phyloP scores from a whole-genome alignment of 163 green algal genomes.

The Chloromonas sp. region DNA sequence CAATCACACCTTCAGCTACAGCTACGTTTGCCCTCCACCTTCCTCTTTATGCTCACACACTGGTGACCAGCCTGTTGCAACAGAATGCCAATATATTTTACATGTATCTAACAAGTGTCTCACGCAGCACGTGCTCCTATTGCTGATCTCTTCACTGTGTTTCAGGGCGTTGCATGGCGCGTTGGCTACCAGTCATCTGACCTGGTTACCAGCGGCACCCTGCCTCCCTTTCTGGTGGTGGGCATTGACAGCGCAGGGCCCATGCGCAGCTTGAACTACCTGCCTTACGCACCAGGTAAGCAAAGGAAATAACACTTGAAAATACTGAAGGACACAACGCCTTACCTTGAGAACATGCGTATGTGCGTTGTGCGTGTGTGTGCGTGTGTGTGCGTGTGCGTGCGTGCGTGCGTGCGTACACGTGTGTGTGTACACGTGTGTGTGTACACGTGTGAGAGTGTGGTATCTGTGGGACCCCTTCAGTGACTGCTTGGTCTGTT shows the following conservation, averaged over 20 bases:
- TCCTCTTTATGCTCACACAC: not conserved
- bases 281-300: constrained; percentile 38
- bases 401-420: not conserved
- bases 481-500: no score
- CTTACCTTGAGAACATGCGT: no score
- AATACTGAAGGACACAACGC: no score
- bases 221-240: constrained; percentile 20
- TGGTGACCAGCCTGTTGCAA: no score
- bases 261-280: constrained; percentile 40
- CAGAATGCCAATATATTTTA: no score
- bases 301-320: no score
- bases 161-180: constrained; percentile 38
- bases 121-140: no score
- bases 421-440: no score
- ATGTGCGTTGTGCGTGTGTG: not conserved
- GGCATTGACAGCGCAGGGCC: constrained; percentile 26
- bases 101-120: no score
- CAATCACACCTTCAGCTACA: not conserved
- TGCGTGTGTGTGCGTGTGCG: constrained; percentile 13
- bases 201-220: constrained; percentile 19
- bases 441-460: no score
- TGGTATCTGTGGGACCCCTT: no score
- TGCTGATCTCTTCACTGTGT: no score
- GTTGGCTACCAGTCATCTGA: constrained; percentile 25
- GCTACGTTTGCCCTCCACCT: not conserved